Percentiles rank a stretch among this genome's conserved stretches.
Evolutionary conservation across 768 basidiomycete genomes (phyloP).

Genomic region (Thelephora ganbajun): DNA sequence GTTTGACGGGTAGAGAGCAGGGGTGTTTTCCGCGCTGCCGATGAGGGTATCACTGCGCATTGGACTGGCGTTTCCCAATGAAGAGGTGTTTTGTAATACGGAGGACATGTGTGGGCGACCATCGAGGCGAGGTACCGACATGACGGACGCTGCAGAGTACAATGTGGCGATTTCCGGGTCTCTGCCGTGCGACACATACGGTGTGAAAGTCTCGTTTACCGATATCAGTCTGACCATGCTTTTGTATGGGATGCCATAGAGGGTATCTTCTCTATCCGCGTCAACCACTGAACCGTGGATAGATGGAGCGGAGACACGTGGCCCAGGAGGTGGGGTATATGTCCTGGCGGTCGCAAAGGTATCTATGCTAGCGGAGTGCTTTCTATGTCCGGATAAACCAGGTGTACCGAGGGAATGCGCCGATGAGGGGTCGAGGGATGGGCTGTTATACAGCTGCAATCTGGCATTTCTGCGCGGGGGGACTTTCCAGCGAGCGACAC

Average conservation of each 20-base stretch:
- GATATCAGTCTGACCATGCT: slow-evolving; percentile 57
- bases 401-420: neutral
- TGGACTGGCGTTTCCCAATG: slow-evolving; percentile 17
- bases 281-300: slow-evolving; percentile 11
- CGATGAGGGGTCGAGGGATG: neutral
- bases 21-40: slow-evolving; percentile 14
- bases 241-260: slow-evolving; percentile 56
- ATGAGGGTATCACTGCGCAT: slow-evolving; percentile 13
- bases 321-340: neutral
- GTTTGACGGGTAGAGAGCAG: slow-evolving; percentile 22
- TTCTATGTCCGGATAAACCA: neutral
- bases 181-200: slow-evolving; percentile 25
- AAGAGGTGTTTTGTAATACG: slow-evolving; percentile 17
- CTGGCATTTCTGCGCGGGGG: slow-evolving; percentile 33
- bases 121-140: slow-evolving; percentile 42
- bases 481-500: slow-evolving; percentile 70
- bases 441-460: neutral
- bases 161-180: slow-evolving; percentile 77
- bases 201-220: slow-evolving; percentile 35
- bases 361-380: neutral
- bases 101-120: slow-evolving; percentile 22
- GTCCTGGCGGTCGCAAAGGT: neutral
- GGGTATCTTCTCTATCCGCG: slow-evolving; percentile 19
- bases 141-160: slow-evolving; percentile 74
- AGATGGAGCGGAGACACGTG: slow-evolving; percentile 7